Evolutionary conservation across 1,139 yeast genomes (phyloP).

Genomic region (Yamadazyma dendronema): DNA sequence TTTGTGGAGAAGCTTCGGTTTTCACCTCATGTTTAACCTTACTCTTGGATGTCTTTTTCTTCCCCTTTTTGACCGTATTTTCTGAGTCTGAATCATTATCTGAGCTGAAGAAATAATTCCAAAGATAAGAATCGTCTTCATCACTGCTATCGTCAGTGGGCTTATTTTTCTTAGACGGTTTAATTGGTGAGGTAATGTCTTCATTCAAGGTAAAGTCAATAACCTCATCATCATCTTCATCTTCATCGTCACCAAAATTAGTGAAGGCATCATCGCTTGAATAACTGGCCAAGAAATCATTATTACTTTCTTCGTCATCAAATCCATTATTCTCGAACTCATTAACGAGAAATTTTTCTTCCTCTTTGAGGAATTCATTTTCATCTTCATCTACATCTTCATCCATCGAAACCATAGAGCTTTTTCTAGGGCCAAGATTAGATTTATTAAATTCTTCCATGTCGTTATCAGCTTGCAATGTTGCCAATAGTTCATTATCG

Average conservation of each 20-base stretch:
- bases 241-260: slow-evolving; percentile 20
- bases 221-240: slow-evolving; percentile 32
- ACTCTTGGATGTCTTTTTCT: slow-evolving; percentile 1
- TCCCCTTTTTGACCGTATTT: slow-evolving; percentile 8
- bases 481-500: slow-evolving; percentile 67
- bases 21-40: background rate
- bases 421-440: slow-evolving; percentile 21
- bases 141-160: slow-evolving; percentile 26
- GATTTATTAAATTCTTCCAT: slow-evolving; percentile 39
- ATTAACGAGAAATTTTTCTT: slow-evolving; percentile 45
- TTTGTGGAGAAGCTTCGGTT: background rate
- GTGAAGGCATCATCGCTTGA: slow-evolving; percentile 11
- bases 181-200: slow-evolving; percentile 7
- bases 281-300: slow-evolving; percentile 14
- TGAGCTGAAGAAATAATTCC: slow-evolving; percentile 55
- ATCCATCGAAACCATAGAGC: slow-evolving; percentile 53
- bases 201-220: slow-evolving; percentile 29
- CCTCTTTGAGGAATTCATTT: slow-evolving; percentile 45
- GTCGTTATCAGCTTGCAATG: slow-evolving; percentile 66
- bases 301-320: slow-evolving; percentile 37
- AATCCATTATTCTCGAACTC: slow-evolving; percentile 50
- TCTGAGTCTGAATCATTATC: slow-evolving; percentile 37
- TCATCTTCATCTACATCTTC: slow-evolving; percentile 44
- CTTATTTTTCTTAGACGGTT: slow-evolving; percentile 12
- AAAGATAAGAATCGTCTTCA: slow-evolving; percentile 52